These are phyloP conservation scores for Apiotrichum mycotoxinovorans DNA, from an alignment of 1,284 basidiomycete genomes.

Conservation along the genomic window DNA sequence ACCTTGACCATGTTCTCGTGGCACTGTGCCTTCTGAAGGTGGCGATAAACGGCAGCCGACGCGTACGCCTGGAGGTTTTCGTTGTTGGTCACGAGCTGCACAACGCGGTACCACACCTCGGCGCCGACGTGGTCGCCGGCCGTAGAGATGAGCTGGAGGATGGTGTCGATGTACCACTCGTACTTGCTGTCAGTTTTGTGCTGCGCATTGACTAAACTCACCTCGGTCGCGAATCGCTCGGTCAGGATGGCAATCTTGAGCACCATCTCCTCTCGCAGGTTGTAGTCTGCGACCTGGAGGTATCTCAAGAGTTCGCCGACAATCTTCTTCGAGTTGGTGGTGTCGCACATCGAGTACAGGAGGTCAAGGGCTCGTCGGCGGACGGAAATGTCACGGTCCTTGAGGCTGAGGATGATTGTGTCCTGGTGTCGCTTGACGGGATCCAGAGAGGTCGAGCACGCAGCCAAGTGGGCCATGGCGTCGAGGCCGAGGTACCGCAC, in stretches of 20 bases:
- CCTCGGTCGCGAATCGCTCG: slow-evolving; percentile 86
- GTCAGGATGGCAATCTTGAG: slow-evolving; percentile 97
- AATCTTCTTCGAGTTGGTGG: slow-evolving; percentile 88
- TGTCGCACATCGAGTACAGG: slow-evolving; percentile 98
- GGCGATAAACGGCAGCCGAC: slow-evolving; percentile 86
- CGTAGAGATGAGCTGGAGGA: slow-evolving; percentile 88
- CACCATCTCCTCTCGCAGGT: slow-evolving; percentile 94
- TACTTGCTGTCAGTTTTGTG: slow-evolving; percentile 53
- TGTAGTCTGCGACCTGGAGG: slow-evolving; percentile 90
- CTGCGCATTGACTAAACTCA: slow-evolving; percentile 45
- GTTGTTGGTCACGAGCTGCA: slow-evolving; percentile 97
- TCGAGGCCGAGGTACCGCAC: slow-evolving; percentile 96
- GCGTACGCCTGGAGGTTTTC: slow-evolving; percentile 96
- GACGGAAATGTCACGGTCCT: slow-evolving; percentile 97
- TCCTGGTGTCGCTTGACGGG: slow-evolving; percentile 93
- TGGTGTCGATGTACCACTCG: slow-evolving; percentile 96
- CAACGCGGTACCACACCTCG: slow-evolving; percentile 98
- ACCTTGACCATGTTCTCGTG: slow-evolving; percentile 98
- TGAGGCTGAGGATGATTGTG: slow-evolving; percentile 88
- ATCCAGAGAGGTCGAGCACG: slow-evolving; percentile 80
- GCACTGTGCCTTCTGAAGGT: slow-evolving; percentile 79
- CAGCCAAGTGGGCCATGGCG: slow-evolving; percentile 97
- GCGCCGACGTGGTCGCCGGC: slow-evolving; percentile 98
- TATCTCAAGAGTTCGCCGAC: slow-evolving; percentile 93
- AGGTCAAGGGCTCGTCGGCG: slow-evolving; percentile 90